phyloP scores from a whole-genome alignment of 306 rosid species.

The Acacia confusa region DNA sequence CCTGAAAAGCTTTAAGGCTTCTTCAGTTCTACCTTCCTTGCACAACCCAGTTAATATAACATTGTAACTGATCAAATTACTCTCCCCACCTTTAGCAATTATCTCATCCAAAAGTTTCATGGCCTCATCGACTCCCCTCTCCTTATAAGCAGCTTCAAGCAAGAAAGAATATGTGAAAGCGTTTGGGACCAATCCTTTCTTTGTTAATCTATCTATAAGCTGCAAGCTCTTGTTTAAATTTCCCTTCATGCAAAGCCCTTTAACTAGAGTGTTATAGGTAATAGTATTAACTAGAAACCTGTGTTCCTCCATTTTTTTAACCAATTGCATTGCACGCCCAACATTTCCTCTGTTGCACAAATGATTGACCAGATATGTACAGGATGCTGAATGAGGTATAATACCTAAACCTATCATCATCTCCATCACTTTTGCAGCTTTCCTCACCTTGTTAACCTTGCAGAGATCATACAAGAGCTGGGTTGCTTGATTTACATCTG shows the following conservation, averaged over 20 bases:
- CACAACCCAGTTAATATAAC: conserved; percentile 84
- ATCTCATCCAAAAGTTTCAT: conserved; percentile 69
- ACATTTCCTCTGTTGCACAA: conserved; percentile 78
- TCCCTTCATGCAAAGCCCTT: conserved; percentile 81
- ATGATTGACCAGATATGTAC: conserved; percentile 60
- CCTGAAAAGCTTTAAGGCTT: conserved; percentile 66
- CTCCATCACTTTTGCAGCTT: conserved; percentile 75
- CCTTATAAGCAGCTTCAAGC: conserved; percentile 85
- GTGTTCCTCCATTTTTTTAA: conserved; percentile 77
- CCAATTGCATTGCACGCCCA: conserved; percentile 92
- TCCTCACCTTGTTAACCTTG: conserved; percentile 61
- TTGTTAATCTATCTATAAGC: conserved; percentile 64
- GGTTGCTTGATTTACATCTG: conserved; percentile 71
- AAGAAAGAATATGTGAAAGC: conserved; percentile 77
- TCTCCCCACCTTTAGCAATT: conserved; percentile 80
- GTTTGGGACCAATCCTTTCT: conserved; percentile 80
- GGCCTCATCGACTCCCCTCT: conserved; percentile 82
- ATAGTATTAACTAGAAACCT: conserved; percentile 62
- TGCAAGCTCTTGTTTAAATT: conserved; percentile 70
- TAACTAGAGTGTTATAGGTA: conserved; percentile 78
- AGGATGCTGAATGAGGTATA: conserved; percentile 75
- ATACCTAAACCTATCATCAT: conserved; percentile 72
- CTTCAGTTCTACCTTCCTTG: conserved; percentile 88
- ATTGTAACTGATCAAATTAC: conserved; percentile 84
- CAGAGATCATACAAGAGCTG: conserved; percentile 88